Evolutionary conservation across 805 yeast genomes (phyloP).

Genomic region (Phaffomyces antillensis): DNA sequence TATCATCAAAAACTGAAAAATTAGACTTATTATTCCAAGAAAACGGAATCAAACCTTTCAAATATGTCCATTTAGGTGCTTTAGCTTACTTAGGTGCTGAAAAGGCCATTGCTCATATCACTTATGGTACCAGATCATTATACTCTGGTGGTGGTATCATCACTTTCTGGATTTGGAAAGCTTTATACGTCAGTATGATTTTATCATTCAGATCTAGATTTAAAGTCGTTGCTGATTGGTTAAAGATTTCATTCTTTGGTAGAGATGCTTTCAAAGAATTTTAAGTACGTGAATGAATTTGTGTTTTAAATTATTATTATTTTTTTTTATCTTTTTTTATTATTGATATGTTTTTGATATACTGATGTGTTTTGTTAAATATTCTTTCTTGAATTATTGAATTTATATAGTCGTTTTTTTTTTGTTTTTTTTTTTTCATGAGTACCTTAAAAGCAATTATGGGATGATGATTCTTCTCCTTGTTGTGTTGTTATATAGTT

Average conservation of each 20-base stretch:
- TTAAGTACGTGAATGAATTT: background rate
- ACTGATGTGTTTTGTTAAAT: no score
- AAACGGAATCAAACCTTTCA: constrained; percentile 51
- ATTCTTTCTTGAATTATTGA: no score
- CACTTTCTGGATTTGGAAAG: constrained; percentile 91
- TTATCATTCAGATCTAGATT: constrained; percentile 83
- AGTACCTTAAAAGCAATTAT: no score
- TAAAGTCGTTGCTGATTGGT: constrained; percentile 83
- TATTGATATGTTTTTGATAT: no score
- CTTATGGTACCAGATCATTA: constrained; percentile 72
- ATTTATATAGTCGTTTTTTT: no score
- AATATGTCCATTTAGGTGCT: constrained; percentile 85
- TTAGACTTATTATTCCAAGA: constrained; percentile 32
- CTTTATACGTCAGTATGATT: constrained; percentile 90
- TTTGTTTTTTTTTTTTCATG: no score
- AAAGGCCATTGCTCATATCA: constrained; percentile 88
- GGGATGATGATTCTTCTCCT: background rate
- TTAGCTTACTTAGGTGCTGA: constrained; percentile 92
- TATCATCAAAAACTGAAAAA: constrained; percentile 28
- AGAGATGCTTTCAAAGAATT: constrained; percentile 55
- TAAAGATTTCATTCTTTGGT: constrained; percentile 80
- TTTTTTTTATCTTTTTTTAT: background rate
- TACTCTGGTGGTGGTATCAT: constrained; percentile 77
- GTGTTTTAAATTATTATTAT: background rate
- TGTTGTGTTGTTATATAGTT: background rate